These are phyloP conservation scores for Mrakia blollopis DNA, from an alignment of 768 basidiomycete genomes.

Conservation along the genomic window DNA sequence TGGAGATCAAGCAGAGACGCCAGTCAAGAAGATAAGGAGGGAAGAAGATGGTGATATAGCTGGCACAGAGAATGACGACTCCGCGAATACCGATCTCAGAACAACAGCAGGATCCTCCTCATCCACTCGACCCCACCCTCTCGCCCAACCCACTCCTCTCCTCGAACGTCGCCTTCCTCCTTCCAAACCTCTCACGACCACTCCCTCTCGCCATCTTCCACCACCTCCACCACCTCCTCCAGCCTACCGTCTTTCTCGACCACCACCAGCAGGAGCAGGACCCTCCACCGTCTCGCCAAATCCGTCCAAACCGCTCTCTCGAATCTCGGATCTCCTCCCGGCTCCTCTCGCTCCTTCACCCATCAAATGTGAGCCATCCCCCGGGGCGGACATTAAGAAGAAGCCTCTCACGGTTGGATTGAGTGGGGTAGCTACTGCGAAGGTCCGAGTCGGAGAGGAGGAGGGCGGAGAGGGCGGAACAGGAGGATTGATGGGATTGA, in stretches of 20 bases:
- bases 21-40: background rate
- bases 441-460: background rate
- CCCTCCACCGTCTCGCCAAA: background rate
- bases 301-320: background rate
- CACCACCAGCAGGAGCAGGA: background rate
- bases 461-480: background rate
- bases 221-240: background rate
- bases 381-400: background rate
- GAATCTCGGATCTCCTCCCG: background rate
- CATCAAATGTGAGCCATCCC: background rate
- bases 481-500: no score
- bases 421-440: background rate
- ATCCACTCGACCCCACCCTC: background rate
- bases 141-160: background rate
- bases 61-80: no score
- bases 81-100: no score
- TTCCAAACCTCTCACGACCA: conserved; percentile 1
- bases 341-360: background rate
- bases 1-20: background rate
- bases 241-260: background rate
- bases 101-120: background rate
- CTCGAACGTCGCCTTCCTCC: background rate
- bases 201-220: background rate
- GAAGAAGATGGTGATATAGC: no score
- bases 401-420: background rate